Evolutionary conservation across 176 grass and related monocot species (phyloP), one percentile per base, ranked within the genome.

Genomic region (Oryza rufipogon): DNA sequence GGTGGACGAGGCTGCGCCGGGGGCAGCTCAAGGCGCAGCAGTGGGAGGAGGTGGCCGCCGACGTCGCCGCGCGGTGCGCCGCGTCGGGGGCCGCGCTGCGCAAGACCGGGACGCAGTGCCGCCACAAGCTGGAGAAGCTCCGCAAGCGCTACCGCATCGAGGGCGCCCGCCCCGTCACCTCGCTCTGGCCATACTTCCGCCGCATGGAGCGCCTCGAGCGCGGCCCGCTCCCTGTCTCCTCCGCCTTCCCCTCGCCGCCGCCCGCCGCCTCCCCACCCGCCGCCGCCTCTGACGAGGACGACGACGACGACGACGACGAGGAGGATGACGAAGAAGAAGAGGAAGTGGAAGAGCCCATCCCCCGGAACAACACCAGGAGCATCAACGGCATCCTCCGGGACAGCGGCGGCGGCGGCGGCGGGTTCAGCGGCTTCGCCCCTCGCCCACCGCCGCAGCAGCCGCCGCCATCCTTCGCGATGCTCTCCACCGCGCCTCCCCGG

Each of bases 51-150:
- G 93, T 98, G 74, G 91, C 96, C 34, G 60, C 70, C 20, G 88
- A 81, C 4, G 86, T 93, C 71, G 90, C 89, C 9, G 86, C 56
- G 39, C 91, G 87, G 22, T 94, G 93, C 88, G 86, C 88, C 75
- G 49, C 70, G 3, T 86, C 67, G 3, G 83, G 85, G 76, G 52
- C 70, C 22, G 46, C 67, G 15, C 93, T 78, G 4, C 76, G 87
- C 74, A 98, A 98, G 83, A 92, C 89, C 34, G 93, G 96, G 1
- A 98, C 96, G 66, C 96, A 98, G 88, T 95, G 96, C 77, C 93
- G 96, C 70, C 96, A 98, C 91, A 98, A 98, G 91, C 91, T 98
- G 70, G 96, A 98, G 93, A 98, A 98, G 85, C 96, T 98, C 28
- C 93, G 96, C 65, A 98, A 96, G 85, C 93, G 96, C 60, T 98